These are phyloP conservation scores for Euphorbia lathyris DNA, from an alignment of 345 rosid genomes.

Conservation along the genomic window DNA sequence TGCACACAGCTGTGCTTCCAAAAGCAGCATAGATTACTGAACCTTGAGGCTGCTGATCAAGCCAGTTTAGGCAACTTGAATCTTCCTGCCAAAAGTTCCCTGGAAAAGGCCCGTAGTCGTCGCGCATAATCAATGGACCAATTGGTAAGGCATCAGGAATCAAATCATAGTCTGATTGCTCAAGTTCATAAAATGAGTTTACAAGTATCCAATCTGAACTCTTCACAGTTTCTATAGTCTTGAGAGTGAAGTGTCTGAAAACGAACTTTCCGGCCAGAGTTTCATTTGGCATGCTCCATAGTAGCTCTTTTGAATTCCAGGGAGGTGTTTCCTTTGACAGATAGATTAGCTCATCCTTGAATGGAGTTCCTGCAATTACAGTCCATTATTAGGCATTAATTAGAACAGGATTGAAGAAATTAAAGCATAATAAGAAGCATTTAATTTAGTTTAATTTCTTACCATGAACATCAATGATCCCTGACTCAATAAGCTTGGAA, in stretches of 20 bases:
- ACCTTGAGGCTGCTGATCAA: constrained; percentile 30
- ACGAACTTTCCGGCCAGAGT: not conserved
- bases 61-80: constrained; percentile 37
- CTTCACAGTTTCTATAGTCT: not conserved
- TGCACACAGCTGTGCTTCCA: constrained; percentile 27
- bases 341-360: constrained; percentile 10
- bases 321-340: constrained; percentile 21
- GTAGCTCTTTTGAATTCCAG: constrained; percentile 18
- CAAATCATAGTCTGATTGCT: constrained; percentile 16
- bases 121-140: constrained; percentile 29
- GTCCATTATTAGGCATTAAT: not conserved
- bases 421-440: too few relatives aligned
- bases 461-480: constrained; percentile 15
- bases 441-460: constrained; percentile 5
- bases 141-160: constrained; percentile 25
- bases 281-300: constrained; percentile 23
- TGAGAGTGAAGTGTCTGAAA: not conserved
- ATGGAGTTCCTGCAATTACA: constrained; percentile 18
- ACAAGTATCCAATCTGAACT: constrained; percentile 19
- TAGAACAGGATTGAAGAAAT: too few relatives aligned
- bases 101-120: not conserved
- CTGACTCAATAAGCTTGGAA: constrained; percentile 10
- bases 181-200: constrained; percentile 34
- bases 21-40: constrained; percentile 54
- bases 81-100: constrained; percentile 34